These are phyloP conservation scores for Pleurostoma richardsiae DNA, from an alignment of 2,329 filamentous ascomycete genomes.

Conservation along the genomic window DNA sequence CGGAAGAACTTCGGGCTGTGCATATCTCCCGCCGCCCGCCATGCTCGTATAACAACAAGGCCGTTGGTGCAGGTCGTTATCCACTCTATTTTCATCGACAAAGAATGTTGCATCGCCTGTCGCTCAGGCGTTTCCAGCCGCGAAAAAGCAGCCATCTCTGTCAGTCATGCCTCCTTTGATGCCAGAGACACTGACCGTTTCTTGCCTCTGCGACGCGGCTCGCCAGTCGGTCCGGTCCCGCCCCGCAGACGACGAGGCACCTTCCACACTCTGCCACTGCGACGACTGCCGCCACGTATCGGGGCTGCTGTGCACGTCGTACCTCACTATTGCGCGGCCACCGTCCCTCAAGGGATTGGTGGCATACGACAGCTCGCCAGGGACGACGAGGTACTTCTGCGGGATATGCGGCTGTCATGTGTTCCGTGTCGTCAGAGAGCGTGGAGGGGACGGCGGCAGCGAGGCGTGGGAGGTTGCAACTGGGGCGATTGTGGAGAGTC, in stretches of 20 bases:
- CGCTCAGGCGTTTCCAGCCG: no score
- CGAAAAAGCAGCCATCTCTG: no score
- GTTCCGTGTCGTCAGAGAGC: slow-evolving; percentile 17
- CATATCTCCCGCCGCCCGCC: no score
- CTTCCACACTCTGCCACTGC: slow-evolving; percentile 18
- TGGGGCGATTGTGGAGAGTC: slow-evolving; percentile 20
- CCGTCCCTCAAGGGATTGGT: slow-evolving; percentile 9
- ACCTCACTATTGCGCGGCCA: slow-evolving; percentile 20
- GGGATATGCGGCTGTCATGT: slow-evolving; percentile 34
- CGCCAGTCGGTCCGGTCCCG: background rate
- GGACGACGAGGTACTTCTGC: slow-evolving; percentile 29
- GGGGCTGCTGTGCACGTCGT: slow-evolving; percentile 32
- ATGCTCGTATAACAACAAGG: no score
- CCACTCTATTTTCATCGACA: no score
- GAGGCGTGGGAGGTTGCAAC: slow-evolving; percentile 30
- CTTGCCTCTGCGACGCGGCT: slow-evolving; percentile 1
- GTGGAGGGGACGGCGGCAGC: background rate
- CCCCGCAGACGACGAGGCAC: background rate
- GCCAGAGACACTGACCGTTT: background rate
- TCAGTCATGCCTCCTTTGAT: no score
- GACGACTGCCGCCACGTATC: slow-evolving; percentile 19
- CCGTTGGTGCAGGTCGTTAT: no score
- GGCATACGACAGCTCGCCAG: slow-evolving; percentile 3
- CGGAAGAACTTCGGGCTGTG: no score
- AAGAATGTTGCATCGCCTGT: no score